Conservation (phyloP, 495 filamentous ascomycete species). For the Aspergillus heteromorphus region DNA sequence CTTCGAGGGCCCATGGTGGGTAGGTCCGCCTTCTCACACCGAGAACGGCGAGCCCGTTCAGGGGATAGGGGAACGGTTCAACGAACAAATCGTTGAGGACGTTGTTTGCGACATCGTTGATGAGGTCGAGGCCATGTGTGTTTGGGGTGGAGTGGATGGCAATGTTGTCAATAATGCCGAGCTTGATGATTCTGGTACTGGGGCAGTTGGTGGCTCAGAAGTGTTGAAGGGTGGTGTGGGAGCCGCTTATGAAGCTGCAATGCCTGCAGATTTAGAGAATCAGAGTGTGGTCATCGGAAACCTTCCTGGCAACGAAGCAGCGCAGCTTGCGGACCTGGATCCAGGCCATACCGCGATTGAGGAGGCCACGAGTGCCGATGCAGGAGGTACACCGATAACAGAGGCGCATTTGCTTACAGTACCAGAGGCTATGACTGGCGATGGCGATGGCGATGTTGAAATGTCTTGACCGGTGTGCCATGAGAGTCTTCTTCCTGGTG, state of each 20-base stretch:
- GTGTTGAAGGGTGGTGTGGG: constrained; percentile 33
- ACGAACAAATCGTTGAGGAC: constrained; percentile 95
- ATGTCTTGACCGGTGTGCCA: constrained; percentile 27
- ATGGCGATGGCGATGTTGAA: constrained; percentile 40
- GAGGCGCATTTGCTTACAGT: constrained; percentile 12
- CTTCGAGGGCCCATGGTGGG: constrained; percentile 88
- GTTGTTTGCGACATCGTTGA: constrained; percentile 87
- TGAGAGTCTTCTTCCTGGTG: background rate
- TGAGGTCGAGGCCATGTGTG: constrained; percentile 65
- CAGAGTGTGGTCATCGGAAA: background rate
- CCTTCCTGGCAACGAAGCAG: constrained; percentile 6
- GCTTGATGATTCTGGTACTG: constrained; percentile 23
- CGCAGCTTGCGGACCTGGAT: constrained; percentile 9
- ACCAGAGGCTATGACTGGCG: constrained; percentile 8
- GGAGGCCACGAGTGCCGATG: constrained; percentile 25
- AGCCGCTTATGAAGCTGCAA: constrained; percentile 29
- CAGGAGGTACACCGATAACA: constrained; percentile 23
- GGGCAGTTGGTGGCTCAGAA: constrained; percentile 33
- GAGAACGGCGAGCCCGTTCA: constrained; percentile 39
- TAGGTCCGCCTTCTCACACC: constrained; percentile 54
- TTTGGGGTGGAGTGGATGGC: constrained; percentile 41
- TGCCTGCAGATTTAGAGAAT: constrained; percentile 8
- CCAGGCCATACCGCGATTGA: constrained; percentile 18
- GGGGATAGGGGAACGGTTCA: constrained; percentile 72
- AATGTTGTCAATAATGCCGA: constrained; percentile 31